phyloP scores from a whole-genome alignment of 768 basidiomycete genomes.

The Suillus placidus region DNA sequence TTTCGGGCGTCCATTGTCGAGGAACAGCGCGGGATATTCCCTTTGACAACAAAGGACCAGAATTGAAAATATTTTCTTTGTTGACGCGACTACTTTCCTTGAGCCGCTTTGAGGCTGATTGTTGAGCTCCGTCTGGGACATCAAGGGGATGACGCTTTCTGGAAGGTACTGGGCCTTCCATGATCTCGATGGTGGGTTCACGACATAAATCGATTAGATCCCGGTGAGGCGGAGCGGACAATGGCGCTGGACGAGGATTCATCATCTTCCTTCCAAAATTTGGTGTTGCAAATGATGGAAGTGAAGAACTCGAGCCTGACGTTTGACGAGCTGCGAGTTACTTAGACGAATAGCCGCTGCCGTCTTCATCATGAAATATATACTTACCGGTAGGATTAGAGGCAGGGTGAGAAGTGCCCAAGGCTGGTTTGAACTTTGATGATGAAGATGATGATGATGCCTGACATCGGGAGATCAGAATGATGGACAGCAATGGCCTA shows the following conservation, averaged over 20 bases:
- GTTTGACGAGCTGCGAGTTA: conserved; percentile 28
- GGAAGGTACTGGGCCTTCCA: conserved; percentile 14
- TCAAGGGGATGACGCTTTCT: conserved; percentile 37
- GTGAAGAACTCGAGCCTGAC: conserved; percentile 21
- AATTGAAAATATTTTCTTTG: conserved; percentile 29
- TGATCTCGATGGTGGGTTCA: conserved; percentile 15
- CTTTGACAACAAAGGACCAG: conserved; percentile 11
- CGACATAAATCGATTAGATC: conserved; percentile 22
- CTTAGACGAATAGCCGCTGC: too few relatives aligned
- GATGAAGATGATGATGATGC: conserved; percentile 21
- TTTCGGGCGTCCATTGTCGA: conserved; percentile 22
- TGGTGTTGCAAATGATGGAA: conserved; percentile 50
- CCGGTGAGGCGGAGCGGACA: conserved; percentile 14
- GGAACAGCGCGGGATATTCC: conserved; percentile 5
- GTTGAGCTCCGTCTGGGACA: conserved; percentile 11
- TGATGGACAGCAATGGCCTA: neutral
- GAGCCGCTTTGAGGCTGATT: conserved; percentile 35
- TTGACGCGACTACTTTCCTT: conserved; percentile 23
- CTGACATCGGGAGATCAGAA: neutral
- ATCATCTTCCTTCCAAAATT: conserved; percentile 38
- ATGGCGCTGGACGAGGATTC: conserved; percentile 4
- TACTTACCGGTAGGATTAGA: neutral
- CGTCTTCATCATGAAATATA: neutral
- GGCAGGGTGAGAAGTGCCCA: conserved; percentile 12
- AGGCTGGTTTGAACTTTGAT: conserved; percentile 52